Evolutionary conservation across 2,329 filamentous ascomycete genomes (phyloP).

Genomic region (Monilinia fructicola): DNA sequence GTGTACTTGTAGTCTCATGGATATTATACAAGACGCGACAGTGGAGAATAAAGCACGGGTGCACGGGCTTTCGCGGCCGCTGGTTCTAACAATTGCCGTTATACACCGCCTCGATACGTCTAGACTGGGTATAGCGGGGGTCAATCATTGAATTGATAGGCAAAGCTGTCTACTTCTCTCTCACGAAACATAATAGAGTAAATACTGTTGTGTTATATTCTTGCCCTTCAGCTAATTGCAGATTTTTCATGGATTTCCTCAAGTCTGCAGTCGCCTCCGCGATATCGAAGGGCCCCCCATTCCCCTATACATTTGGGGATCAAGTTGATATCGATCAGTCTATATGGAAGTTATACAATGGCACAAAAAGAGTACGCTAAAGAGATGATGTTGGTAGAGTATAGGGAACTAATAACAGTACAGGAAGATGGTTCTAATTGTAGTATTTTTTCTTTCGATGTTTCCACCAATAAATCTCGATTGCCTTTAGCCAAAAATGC

Average conservation of each 20-base stretch:
- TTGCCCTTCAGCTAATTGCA: conserved; percentile 6
- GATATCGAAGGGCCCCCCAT: conserved; percentile 90
- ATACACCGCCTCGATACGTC: background rate
- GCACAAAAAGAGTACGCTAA: conserved; percentile 71
- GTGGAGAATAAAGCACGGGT: background rate
- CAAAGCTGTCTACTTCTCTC: conserved; percentile 23
- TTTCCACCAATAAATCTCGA: conserved; percentile 74
- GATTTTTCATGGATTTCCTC: conserved; percentile 80
- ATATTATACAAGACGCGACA: background rate
- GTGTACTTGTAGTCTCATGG: background rate
- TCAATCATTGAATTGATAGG: conserved; percentile 12
- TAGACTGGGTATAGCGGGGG: conserved; percentile 12
- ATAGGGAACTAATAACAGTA: conserved; percentile 27
- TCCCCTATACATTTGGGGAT: conserved; percentile 91
- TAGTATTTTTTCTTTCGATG: conserved; percentile 96
- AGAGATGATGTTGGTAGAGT: background rate
- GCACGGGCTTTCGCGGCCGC: conserved; percentile 13
- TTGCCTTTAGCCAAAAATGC: conserved; percentile 90
- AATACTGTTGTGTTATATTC: conserved; percentile 6
- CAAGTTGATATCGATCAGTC: conserved; percentile 88
- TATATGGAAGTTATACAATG: conserved; percentile 95
- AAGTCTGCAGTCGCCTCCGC: conserved; percentile 97
- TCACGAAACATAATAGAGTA: conserved; percentile 6
- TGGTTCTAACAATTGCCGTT: background rate
- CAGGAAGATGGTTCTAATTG: conserved; percentile 93